Base-by-base conservation (phyloP, 2,329 filamentous ascomycete species). In the Zymoseptoria tritici region DNA sequence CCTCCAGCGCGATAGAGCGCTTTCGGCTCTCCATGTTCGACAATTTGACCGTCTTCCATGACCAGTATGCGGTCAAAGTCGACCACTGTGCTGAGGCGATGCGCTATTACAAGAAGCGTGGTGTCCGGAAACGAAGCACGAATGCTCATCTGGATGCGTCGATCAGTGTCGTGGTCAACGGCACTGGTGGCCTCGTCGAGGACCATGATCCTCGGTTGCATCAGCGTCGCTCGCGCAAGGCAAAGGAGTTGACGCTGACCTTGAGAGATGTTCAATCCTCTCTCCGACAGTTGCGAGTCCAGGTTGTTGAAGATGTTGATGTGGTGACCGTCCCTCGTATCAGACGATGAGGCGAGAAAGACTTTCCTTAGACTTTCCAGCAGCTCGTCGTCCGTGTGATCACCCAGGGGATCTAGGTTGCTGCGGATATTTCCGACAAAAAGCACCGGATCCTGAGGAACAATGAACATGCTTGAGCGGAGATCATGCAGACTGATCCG, bases 191-290 rank as follows among this genome's bases (percentile, higher is more conserved):
- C 82, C 64, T 83, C 79, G 65, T 87, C 89, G 2, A 85, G 90
- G 62, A 88, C 88, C 24, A 84, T 84, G 20, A 90, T 96, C 76
- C 96, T 96, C 68, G 89, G 96, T 71, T 83, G 96, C 24, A 79
- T 96, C 52, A 84, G 85, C 66, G 96, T 91, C 74, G 91, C 92
- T 1, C 92, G 85, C 0, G 91, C 91, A 2, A 97, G 81, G 0
- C 91, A 91, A 89, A 96, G 94, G 54, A 96, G 83, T 74, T 96
- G 92, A 6, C 92, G 85, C 76, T 96, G 91, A 3, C 91, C 91
- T 7, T 96, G 85, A 0, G 90, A 94, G 78, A 96, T 96, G 75
- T 96, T 96, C 60, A 94, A 81, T 0, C 92, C 92, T 74, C 96
- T 91, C 70, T 96, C 91, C 66, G 95, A 90, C 1, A 96, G 91